Percentiles rank a stretch among this genome's conserved stretches.
Evolutionary conservation across 805 yeast species (phyloP).

Genomic region (Starmerella khaoyaiensis): DNA sequence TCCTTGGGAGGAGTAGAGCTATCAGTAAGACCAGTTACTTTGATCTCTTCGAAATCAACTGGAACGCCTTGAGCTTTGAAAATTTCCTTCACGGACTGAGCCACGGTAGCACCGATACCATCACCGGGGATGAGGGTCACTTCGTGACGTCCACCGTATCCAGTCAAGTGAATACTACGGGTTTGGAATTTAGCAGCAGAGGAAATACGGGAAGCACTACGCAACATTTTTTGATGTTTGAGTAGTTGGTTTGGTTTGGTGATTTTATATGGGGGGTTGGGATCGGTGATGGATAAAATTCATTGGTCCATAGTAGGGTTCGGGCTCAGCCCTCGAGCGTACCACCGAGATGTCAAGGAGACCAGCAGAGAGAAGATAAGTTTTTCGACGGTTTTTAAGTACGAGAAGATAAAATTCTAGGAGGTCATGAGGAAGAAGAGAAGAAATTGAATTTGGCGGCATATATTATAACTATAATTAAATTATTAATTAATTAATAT

Average conservation of each 20-base stretch:
- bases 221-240: constrained; percentile 23
- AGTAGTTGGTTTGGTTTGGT: background rate
- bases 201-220: constrained; percentile 3
- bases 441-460: no score
- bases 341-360: no score
- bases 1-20: constrained; percentile 41
- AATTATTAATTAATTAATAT: no score
- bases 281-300: background rate
- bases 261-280: background rate
- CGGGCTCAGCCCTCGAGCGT: no score
- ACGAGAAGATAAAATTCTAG: no score
- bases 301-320: constrained; percentile 2
- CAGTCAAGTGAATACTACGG: constrained; percentile 38
- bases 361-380: no score
- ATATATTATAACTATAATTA: no score
- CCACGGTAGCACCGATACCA: constrained; percentile 93
- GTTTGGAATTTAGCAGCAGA: constrained; percentile 57
- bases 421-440: no score
- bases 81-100: constrained; percentile 83
- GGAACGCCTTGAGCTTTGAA: constrained; percentile 82
- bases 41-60: constrained; percentile 71
- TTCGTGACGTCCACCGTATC: constrained; percentile 82
- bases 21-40: constrained; percentile 49
- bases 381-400: no score
- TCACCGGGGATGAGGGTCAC: constrained; percentile 94